Evolutionary conservation across 148 eudicot species (phyloP).

Genomic region (Cornus suecica): DNA sequence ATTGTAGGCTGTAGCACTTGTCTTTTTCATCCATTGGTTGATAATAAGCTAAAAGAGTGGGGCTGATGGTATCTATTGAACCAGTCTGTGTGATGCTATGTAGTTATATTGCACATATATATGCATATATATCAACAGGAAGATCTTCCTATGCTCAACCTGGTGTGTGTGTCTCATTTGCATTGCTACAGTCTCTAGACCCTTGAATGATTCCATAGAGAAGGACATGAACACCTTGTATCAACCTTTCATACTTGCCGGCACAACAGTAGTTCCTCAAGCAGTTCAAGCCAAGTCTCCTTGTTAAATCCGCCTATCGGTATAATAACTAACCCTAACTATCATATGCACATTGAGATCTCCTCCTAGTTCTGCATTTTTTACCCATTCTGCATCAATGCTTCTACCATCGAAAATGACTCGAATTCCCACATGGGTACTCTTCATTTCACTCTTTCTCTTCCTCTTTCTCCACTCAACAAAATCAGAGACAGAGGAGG

Average conservation of each 20-base stretch:
- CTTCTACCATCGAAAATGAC: conserved; percentile 20
- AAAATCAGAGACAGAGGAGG: conserved; percentile 16
- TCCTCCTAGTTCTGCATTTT: background rate
- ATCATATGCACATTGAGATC: background rate
- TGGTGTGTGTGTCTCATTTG: background rate
- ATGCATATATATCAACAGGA: too few relatives aligned
- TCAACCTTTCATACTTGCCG: conserved; percentile 4
- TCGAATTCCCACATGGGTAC: conserved; percentile 21
- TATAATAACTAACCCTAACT: background rate
- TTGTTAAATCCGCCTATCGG: conserved; percentile 17
- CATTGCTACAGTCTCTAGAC: background rate
- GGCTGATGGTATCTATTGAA: background rate
- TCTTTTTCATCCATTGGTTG: background rate
- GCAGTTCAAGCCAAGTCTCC: background rate
- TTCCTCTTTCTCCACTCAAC: conserved; percentile 15
- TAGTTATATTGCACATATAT: too few relatives aligned
- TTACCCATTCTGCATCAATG: conserved; percentile 5
- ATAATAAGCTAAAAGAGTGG: background rate
- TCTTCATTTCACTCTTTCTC: conserved; percentile 14
- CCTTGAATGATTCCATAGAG: conserved; percentile 5
- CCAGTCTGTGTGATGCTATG: too few relatives aligned
- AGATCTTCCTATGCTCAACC: too few relatives aligned
- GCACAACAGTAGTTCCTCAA: background rate
- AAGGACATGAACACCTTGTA: conserved; percentile 1
- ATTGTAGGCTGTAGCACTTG: background rate